A percentile compares a stretch with the other conserved stretches of the same genome.
phyloP scores from a whole-genome alignment of 768 basidiomycete genomes.

The Coprinopsis marcescibilis region DNA sequence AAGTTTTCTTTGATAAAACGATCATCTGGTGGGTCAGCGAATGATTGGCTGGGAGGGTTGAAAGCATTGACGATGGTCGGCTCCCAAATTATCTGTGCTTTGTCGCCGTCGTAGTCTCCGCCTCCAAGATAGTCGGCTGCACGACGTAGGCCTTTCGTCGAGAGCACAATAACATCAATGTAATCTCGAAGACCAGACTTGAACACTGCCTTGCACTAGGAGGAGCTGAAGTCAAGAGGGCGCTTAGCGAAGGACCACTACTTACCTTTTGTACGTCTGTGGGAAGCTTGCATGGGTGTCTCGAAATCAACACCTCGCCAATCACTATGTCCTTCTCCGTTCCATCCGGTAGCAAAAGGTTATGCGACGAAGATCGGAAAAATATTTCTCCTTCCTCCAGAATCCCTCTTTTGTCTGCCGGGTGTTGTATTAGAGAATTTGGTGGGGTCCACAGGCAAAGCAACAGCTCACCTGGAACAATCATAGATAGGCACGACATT shows the following conservation, averaged over 20 bases:
- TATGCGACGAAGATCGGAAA: constrained; percentile 42
- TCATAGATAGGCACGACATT: constrained; percentile 55
- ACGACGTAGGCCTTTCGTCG: constrained; percentile 47
- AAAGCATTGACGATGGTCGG: constrained; percentile 50
- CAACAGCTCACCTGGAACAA: constrained; percentile 52
- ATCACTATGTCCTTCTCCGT: constrained; percentile 41
- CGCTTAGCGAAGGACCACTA: background rate
- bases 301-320: constrained; percentile 56
- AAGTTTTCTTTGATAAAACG: constrained; percentile 37
- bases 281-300: constrained; percentile 68
- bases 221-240: background rate
- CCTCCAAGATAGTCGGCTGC: constrained; percentile 60
- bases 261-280: constrained; percentile 59
- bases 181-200: constrained; percentile 41
- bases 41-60: constrained; percentile 42
- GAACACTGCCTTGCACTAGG: constrained; percentile 53
- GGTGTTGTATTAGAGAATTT: constrained; percentile 37
- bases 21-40: constrained; percentile 42
- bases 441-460: background rate
- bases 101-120: constrained; percentile 75
- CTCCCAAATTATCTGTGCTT: constrained; percentile 52
- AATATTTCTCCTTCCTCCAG: constrained; percentile 52
- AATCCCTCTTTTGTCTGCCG: constrained; percentile 23
- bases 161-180: constrained; percentile 54
- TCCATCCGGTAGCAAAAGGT: constrained; percentile 37